Conservation (phyloP, 2,329 filamentous ascomycete genomes). For the Colletotrichum somersetense region DNA sequence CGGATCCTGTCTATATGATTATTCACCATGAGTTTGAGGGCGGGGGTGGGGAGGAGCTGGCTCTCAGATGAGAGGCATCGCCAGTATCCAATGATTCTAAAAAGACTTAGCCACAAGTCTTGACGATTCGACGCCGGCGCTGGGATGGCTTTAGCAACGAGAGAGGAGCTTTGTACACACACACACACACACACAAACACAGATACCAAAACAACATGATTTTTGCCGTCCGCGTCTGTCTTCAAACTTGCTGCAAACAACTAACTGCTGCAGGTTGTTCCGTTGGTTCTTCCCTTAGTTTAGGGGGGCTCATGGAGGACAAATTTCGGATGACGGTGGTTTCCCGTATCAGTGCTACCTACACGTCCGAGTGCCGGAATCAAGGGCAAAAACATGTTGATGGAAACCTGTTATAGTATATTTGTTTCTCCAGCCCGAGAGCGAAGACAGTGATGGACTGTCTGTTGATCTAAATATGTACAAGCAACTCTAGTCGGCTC, state of each 20-base stretch:
- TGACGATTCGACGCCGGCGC: conserved; percentile 19
- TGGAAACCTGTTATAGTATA: background rate
- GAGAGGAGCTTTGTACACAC: conserved; percentile 10
- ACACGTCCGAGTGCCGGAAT: background rate
- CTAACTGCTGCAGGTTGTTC: background rate
- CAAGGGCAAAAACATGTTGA: background rate
- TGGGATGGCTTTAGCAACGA: conserved; percentile 17
- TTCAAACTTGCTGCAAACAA: background rate
- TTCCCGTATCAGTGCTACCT: background rate
- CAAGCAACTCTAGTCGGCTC: background rate
- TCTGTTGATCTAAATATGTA: background rate
- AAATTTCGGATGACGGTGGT: too few species aligned
- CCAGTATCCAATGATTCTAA: background rate
- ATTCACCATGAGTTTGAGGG: background rate
- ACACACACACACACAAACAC: background rate
- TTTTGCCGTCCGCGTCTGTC: background rate
- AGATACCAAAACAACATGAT: conserved; percentile 39
- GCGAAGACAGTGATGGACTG: background rate
- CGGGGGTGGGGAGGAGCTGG: background rate
- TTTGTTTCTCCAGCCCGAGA: too few species aligned
- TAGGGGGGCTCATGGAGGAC: background rate
- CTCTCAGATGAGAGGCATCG: background rate
- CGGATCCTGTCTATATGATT: conserved; percentile 3
- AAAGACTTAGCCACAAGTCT: background rate
- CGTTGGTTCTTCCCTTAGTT: background rate